Percentiles rank a stretch among this genome's conserved stretches.
These are phyloP conservation scores for Periconia macrospinosa DNA, from an alignment of 2,329 filamentous ascomycete species.

Conservation along the genomic window DNA sequence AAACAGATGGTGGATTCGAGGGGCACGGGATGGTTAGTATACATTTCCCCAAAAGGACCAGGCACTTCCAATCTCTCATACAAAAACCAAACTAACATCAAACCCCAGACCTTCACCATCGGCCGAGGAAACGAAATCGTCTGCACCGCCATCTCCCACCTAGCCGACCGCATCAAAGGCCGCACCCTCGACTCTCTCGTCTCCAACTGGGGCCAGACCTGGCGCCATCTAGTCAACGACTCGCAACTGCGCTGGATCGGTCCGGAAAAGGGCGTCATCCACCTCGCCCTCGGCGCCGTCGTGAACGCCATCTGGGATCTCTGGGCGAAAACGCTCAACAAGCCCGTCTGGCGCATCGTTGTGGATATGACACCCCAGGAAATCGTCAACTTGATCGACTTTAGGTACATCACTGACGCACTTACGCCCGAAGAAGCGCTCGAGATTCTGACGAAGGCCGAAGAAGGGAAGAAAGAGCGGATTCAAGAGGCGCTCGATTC, in stretches of 20 bases:
- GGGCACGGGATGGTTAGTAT: conserved; percentile 75
- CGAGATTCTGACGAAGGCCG: conserved; percentile 66
- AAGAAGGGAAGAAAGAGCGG: conserved; percentile 69
- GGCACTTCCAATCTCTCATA: background rate
- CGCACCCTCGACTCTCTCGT: conserved; percentile 77
- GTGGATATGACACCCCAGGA: conserved; percentile 89
- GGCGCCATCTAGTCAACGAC: conserved; percentile 89
- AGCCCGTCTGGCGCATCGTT: conserved; percentile 89
- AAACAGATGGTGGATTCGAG: conserved; percentile 71
- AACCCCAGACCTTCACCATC: conserved; percentile 69
- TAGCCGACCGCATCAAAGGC: conserved; percentile 74
- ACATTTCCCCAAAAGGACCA: background rate
- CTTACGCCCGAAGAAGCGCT: conserved; percentile 84
- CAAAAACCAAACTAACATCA: conserved; percentile 5
- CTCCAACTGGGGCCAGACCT: conserved; percentile 81
- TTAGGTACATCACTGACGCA: conserved; percentile 93
- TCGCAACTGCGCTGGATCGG: conserved; percentile 92
- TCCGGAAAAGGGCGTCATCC: conserved; percentile 91
- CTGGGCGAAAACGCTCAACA: conserved; percentile 84
- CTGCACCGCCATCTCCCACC: conserved; percentile 77
- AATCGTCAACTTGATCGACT: conserved; percentile 86
- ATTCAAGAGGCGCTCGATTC: conserved; percentile 73
- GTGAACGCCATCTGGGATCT: conserved; percentile 94
- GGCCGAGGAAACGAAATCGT: conserved; percentile 92
- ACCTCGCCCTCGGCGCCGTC: conserved; percentile 84